Percentiles rank a stretch among this genome's conserved stretches.
Conservation (phyloP, 2,329 filamentous ascomycete species). For the Mycosphaerella arachidis region DNA sequence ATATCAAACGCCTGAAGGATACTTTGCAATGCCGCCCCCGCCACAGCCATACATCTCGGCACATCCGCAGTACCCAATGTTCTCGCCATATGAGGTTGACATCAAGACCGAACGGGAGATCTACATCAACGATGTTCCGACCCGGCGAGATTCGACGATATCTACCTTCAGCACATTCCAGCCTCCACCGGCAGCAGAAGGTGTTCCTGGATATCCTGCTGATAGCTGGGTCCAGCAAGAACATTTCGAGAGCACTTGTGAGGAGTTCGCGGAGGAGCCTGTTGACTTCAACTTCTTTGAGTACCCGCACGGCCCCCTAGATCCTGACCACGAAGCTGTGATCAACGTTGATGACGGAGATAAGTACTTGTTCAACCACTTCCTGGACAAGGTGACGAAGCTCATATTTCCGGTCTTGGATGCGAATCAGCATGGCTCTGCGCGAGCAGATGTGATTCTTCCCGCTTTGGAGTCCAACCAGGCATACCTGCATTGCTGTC, state of each 20-base stretch:
- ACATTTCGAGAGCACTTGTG: constrained; percentile 62
- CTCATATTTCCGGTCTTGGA: constrained; percentile 90
- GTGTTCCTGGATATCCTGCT: constrained; percentile 57
- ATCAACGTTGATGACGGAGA: constrained; percentile 86
- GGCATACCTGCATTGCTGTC: constrained; percentile 89
- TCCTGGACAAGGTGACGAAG: constrained; percentile 80
- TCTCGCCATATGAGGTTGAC: constrained; percentile 84
- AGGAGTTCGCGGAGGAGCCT: constrained; percentile 56
- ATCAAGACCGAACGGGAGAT: constrained; percentile 94
- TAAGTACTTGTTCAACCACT: constrained; percentile 81
- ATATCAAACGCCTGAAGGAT: constrained; percentile 51
- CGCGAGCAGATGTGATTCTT: constrained; percentile 76
- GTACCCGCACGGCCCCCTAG: constrained; percentile 64
- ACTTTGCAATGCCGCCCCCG: constrained; percentile 59
- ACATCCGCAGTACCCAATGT: constrained; percentile 49
- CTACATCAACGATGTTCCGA: constrained; percentile 85
- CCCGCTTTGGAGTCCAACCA: constrained; percentile 87
- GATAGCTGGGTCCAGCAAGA: constrained; percentile 71
- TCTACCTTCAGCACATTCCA: constrained; percentile 92
- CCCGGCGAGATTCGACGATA: constrained; percentile 77
- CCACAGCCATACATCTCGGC: constrained; percentile 32
- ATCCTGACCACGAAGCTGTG: constrained; percentile 61
- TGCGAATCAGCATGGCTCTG: constrained; percentile 78
- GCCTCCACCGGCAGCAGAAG: constrained; percentile 65
- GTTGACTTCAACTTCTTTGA: constrained; percentile 77